Conservation (phyloP, 495 filamentous ascomycete genomes). For the Lasiosphaeriaceae sp. region DNA sequence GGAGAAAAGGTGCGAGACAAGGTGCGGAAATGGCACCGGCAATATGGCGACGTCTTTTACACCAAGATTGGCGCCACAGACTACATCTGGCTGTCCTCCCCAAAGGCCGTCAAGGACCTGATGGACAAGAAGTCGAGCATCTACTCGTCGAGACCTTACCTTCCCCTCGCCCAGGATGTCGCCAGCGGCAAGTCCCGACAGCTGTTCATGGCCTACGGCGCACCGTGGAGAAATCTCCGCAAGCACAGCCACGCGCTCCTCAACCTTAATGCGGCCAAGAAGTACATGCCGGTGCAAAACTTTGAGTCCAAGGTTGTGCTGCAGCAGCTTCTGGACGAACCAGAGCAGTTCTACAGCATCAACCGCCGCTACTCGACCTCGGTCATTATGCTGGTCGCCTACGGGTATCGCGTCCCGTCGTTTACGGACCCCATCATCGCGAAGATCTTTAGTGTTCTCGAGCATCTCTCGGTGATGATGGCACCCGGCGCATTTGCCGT, state of each 20-base stretch:
- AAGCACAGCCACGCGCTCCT: slow-evolving; percentile 37
- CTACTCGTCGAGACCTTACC: slow-evolving; percentile 22
- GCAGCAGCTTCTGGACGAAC: slow-evolving; percentile 24
- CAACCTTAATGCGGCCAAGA: slow-evolving; percentile 12
- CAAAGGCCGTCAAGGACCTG: slow-evolving; percentile 30
- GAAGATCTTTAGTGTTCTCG: slow-evolving; percentile 15
- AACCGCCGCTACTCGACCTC: slow-evolving; percentile 25
- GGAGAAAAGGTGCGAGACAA: slow-evolving; percentile 3
- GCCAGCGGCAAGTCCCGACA: slow-evolving; percentile 34
- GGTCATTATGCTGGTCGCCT: slow-evolving; percentile 29
- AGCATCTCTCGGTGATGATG: slow-evolving; percentile 6
- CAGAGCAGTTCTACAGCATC: slow-evolving; percentile 10
- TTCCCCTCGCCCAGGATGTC: slow-evolving; percentile 36
- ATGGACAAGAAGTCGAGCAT: slow-evolving; percentile 29
- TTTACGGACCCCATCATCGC: slow-evolving; percentile 19
- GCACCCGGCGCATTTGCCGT: slow-evolving; percentile 22
- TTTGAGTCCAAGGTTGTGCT: slow-evolving; percentile 35
- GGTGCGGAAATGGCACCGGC: slow-evolving; percentile 15
- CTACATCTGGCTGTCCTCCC: slow-evolving; percentile 27
- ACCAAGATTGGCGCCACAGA: slow-evolving; percentile 3
- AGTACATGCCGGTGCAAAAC: slow-evolving; percentile 23
- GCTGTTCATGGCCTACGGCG: slow-evolving; percentile 35
- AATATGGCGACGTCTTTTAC: slow-evolving; percentile 28
- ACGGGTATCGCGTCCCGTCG: slow-evolving; percentile 22
- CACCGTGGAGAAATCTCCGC: slow-evolving; percentile 31